These are phyloP conservation scores for Periconia macrospinosa DNA, from an alignment of 2,329 filamentous ascomycete species.

Conservation along the genomic window DNA sequence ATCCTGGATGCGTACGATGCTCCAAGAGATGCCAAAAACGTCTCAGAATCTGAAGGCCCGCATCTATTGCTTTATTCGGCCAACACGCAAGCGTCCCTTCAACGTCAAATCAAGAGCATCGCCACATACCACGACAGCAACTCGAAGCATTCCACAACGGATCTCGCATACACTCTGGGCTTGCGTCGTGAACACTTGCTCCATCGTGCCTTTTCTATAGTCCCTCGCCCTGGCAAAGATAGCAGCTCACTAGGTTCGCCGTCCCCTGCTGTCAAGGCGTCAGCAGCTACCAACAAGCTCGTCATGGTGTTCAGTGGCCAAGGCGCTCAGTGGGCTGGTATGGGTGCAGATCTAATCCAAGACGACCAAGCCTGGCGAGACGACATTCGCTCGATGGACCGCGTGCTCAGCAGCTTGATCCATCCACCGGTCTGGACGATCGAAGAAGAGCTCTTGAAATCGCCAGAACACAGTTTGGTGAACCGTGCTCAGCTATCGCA, in stretches of 20 bases:
- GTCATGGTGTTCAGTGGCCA: constrained; percentile 28
- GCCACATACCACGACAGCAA: not conserved
- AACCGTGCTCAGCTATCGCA: constrained; percentile 18
- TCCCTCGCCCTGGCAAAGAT: no score
- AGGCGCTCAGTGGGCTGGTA: constrained; percentile 24
- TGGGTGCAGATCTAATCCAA: constrained; percentile 9
- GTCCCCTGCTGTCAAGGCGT: no score
- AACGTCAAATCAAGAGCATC: no score
- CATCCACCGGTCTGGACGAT: constrained; percentile 10
- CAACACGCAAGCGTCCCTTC: no score
- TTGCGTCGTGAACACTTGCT: constrained; percentile 10
- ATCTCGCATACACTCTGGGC: constrained; percentile 20
- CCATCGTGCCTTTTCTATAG: constrained; percentile 7
- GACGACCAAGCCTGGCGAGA: constrained; percentile 2
- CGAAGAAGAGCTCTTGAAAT: constrained; percentile 1
- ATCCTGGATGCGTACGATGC: no score
- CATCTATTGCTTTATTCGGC: no score
- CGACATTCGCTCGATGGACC: constrained; percentile 7
- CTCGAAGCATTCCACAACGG: no score
- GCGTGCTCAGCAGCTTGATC: not conserved
- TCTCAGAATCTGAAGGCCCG: no score
- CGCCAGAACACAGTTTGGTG: not conserved
- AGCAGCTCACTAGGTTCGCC: no score
- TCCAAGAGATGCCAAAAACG: no score
- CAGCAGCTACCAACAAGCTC: no score